phyloP scores from a whole-genome alignment of 78 protist species.

The Polysphondylium violaceum region DNA sequence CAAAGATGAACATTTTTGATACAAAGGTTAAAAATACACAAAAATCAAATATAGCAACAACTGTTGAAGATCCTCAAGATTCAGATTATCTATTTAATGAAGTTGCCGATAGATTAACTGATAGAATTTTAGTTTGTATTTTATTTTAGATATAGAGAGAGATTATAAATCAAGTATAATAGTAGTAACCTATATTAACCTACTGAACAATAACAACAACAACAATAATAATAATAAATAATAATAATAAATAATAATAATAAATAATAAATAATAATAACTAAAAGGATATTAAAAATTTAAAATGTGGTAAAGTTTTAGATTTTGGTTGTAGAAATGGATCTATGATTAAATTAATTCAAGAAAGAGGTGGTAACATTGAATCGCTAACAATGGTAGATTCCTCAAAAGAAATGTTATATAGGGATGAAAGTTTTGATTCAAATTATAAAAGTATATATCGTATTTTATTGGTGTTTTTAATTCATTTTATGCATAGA shows the following conservation, averaged over 20 bases:
- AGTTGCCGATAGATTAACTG: slow-evolving; percentile 55
- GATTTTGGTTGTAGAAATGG: slow-evolving; percentile 82
- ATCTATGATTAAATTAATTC: slow-evolving; percentile 4
- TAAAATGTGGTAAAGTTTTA: slow-evolving; percentile 25
- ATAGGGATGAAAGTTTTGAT: slow-evolving; percentile 54
- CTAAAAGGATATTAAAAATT: slow-evolving; percentile 52
- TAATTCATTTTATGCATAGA: neutral
- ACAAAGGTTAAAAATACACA: slow-evolving; percentile 57
- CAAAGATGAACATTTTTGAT: slow-evolving; percentile 63
- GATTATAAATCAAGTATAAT: neutral
- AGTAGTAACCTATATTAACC: neutral
- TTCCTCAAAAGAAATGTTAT: slow-evolving; percentile 46
- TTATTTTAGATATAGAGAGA: too few species aligned
- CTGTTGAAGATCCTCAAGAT: neutral
- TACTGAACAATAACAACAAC: too few species aligned
- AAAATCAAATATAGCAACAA: slow-evolving; percentile 24
- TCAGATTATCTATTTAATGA: slow-evolving; percentile 69
- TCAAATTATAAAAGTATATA: neutral
- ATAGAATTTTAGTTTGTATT: slow-evolving; percentile 52
- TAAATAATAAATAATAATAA: neutral
- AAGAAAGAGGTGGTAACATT: neutral
- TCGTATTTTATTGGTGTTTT: neutral
- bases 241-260: neutral
- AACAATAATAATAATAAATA: neutral
- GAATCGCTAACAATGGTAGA: slow-evolving; percentile 47